Conservation (phyloP, 805 yeast genomes). For the Brettanomyces anomalus region DNA sequence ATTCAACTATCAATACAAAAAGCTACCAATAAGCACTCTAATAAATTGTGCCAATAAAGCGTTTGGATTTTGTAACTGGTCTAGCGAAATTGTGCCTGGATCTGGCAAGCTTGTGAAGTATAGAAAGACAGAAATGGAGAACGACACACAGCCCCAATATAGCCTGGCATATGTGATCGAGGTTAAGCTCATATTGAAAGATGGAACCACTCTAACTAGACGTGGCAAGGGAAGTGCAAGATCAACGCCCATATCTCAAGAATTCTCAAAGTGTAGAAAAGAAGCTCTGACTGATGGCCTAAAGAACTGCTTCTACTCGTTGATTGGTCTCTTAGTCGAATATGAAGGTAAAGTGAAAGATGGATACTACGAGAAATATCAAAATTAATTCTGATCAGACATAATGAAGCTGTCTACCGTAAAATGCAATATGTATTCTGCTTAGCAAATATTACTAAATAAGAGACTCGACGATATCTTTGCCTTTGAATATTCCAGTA, state of each 20-base stretch:
- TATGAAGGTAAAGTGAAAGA: slow-evolving; percentile 18
- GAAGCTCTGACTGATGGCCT: slow-evolving; percentile 40
- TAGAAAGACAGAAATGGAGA: slow-evolving; percentile 9
- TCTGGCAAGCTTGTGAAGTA: slow-evolving; percentile 9
- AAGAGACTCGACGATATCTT: slow-evolving; percentile 23
- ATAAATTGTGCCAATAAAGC: slow-evolving; percentile 35
- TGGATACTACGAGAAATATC: slow-evolving; percentile 16
- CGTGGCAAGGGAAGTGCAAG: slow-evolving; percentile 32
- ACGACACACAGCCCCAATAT: slow-evolving; percentile 11
- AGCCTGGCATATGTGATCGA: slow-evolving; percentile 8
- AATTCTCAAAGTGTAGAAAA: slow-evolving; percentile 33
- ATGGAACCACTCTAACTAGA: slow-evolving; percentile 32
- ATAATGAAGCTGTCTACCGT: too few species aligned
- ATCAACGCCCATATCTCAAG: slow-evolving; percentile 27
- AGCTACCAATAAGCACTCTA: slow-evolving; percentile 16
- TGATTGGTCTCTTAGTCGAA: slow-evolving; percentile 22
- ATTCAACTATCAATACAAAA: slow-evolving; percentile 9
- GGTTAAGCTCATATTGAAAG: slow-evolving; percentile 31
- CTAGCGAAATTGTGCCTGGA: slow-evolving; percentile 25
- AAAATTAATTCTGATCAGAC: not conserved
- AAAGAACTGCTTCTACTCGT: slow-evolving; percentile 31
- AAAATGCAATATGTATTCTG: not conserved
- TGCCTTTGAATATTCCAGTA: slow-evolving; percentile 33
- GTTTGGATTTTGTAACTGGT: slow-evolving; percentile 48
- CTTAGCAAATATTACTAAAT: not conserved